These are phyloP conservation scores for Tanacetum coccineum DNA, from an alignment of 129 eudicot species.

Conservation along the genomic window DNA sequence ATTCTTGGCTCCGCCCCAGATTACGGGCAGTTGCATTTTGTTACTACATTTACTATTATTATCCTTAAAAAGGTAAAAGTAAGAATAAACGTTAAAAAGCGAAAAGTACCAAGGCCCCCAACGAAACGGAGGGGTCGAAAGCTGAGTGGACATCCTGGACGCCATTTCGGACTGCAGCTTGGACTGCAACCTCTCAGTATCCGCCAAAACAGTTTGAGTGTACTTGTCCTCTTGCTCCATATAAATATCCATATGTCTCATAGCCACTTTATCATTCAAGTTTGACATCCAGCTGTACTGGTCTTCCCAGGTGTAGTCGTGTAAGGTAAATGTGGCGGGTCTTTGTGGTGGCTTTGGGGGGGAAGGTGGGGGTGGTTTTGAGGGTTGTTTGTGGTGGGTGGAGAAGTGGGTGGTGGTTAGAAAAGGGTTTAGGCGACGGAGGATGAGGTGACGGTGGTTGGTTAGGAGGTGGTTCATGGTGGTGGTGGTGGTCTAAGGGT, in stretches of 20 bases:
- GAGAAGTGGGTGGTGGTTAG: slow-evolving; percentile 12
- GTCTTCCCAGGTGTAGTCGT: slow-evolving; percentile 74
- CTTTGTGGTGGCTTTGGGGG: slow-evolving; percentile 84
- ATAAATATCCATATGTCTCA: slow-evolving; percentile 91
- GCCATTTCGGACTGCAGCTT: slow-evolving; percentile 88
- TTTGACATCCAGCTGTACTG: slow-evolving; percentile 90
- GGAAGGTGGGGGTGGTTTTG: slow-evolving; percentile 53
- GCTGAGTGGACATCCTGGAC: slow-evolving; percentile 57
- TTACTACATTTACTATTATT: no score
- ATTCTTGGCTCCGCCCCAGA: no score
- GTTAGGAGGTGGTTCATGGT: background rate
- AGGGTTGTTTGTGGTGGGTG: slow-evolving; percentile 47
- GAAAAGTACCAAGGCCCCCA: slow-evolving; percentile 88
- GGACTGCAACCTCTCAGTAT: slow-evolving; percentile 59
- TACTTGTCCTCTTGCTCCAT: slow-evolving; percentile 98
- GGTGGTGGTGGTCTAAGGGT: slow-evolving; percentile 31
- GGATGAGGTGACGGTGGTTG: background rate
- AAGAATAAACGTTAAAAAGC: background rate
- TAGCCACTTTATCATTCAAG: slow-evolving; percentile 80
- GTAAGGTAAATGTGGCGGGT: slow-evolving; percentile 46
- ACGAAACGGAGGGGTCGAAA: slow-evolving; percentile 78
- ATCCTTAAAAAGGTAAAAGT: no score
- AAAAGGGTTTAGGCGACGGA: slow-evolving; percentile 14
- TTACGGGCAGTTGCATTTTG: no score
- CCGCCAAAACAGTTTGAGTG: slow-evolving; percentile 80